Percentiles rank a stretch among this genome's conserved stretches.
phyloP scores from a whole-genome alignment of 176 grass and related monocot genomes.

The Oryza meyeriana region DNA sequence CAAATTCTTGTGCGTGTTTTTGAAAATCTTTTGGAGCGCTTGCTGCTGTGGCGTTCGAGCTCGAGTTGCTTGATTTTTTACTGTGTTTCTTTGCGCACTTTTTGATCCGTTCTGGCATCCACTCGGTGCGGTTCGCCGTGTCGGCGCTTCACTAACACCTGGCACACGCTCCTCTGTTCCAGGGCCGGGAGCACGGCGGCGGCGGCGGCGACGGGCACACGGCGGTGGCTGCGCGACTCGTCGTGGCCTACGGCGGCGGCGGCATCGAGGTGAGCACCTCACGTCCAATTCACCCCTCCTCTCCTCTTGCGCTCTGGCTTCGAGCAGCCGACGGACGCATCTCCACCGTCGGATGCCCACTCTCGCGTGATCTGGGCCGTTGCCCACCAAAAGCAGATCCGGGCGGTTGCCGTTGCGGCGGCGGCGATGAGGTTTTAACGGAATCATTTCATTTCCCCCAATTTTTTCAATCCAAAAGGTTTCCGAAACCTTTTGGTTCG shows the following conservation, averaged over 20 bases:
- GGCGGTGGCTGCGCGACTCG: conserved; percentile 46
- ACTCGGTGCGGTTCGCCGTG: not conserved
- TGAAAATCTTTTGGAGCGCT: not conserved
- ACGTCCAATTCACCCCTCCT: not conserved
- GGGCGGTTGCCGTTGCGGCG: not conserved
- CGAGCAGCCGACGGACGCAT: not conserved
- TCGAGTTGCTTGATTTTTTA: not conserved
- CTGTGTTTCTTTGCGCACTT: not conserved
- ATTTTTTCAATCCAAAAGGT: not conserved
- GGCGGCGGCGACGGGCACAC: conserved; percentile 22
- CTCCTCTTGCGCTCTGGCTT: not conserved
- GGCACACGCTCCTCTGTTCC: not conserved
- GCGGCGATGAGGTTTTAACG: not conserved
- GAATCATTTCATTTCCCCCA: not conserved
- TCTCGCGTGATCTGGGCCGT: not conserved
- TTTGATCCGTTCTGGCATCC: not conserved
- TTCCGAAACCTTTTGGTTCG: not conserved
- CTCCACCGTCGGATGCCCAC: not conserved
- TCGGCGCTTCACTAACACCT: not conserved
- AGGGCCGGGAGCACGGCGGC: conserved; percentile 7
- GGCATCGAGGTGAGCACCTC: conserved; percentile 31
- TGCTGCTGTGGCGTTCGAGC: not conserved
- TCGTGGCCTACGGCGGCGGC: conserved; percentile 18
- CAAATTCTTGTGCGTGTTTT: not conserved
- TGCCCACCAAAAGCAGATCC: conserved; percentile 24